phyloP scores from a whole-genome alignment of 805 yeast genomes.

The Teunomyces tritomae region DNA sequence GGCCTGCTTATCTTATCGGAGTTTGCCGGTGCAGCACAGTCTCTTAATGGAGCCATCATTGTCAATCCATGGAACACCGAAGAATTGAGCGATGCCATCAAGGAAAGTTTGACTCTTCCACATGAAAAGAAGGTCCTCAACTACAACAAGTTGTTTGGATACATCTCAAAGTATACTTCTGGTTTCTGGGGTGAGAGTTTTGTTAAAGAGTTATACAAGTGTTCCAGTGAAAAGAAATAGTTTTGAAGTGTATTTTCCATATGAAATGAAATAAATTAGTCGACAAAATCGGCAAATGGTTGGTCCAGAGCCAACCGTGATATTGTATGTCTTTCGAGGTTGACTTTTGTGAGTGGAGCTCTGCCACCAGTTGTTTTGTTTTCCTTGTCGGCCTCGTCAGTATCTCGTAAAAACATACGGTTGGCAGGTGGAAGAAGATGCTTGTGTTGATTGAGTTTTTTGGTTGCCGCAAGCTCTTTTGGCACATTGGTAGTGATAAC shows the following conservation, averaged over 20 bases:
- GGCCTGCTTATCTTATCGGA: conserved; percentile 89
- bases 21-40: conserved; percentile 99
- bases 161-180: conserved; percentile 90
- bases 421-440: conserved; percentile 1
- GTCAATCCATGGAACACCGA: conserved; percentile 99
- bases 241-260: neutral
- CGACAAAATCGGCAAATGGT: conserved; percentile 9
- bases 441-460: conserved; percentile 5
- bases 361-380: conserved; percentile 11
- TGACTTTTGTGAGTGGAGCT: conserved; percentile 29
- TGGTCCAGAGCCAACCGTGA: conserved; percentile 10
- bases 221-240: conserved; percentile 6
- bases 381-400: conserved; percentile 15
- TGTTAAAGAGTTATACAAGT: conserved; percentile 74
- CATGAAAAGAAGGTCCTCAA: conserved; percentile 76
- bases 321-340: conserved; percentile 25
- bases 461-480: conserved; percentile 8
- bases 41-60: conserved; percentile 86
- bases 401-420: conserved; percentile 6
- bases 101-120: conserved; percentile 83
- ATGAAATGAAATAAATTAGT: conserved; percentile 1
- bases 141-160: conserved; percentile 79
- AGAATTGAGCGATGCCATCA: conserved; percentile 80
- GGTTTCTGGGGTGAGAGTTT: conserved; percentile 97
- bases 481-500: conserved; percentile 34